Base-by-base conservation (phyloP, 192 early-diverging fungal species). In the Coemansia sp. region DNA sequence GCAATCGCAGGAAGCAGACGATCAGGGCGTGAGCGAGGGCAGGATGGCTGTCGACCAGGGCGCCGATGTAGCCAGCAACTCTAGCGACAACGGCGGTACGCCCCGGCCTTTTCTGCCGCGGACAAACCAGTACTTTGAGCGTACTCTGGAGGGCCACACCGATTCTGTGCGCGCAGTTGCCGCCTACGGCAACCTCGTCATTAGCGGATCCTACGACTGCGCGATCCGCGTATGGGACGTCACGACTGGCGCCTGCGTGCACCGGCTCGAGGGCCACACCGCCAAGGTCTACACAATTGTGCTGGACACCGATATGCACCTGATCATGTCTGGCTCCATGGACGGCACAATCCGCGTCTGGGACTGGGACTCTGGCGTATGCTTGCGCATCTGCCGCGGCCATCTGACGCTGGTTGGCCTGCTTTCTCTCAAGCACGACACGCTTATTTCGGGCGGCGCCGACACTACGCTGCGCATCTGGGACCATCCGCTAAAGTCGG, bases 271-370 rank as follows among this genome's bases (percentile, higher is more conserved):
- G 35, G 98, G 95, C 36, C 98, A 99, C 75, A 86, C 89, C 21
- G 90, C 95, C 71, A 95, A 96, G 69, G 98, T 99, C 11, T 99
- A 99, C 75, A 93, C 92, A 8, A 91, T 99, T 30, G 96, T 94
- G 10, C 87, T 98, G 65, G 90, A 89, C 66, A 84, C 90, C 23
- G 92, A 95, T 71, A 84, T 91, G 44, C 85, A 91, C 49, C 85
- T 90, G 48, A 94, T 94, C 53, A 94, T 95, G 67, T 93, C 91
- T 63, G 98, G 98, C 21, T 93, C 91, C 66, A 92, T 98, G 92
- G 98, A 99, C 78, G 87, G 94, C 0, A 90, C 87, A 41, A 94
- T 98, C 44, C 88, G 90, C 39, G 92, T 98, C 23, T 99, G 98
- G 98, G 91, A 90, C 74, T 88, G 94, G 33, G 85, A 86, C 26